phyloP scores from a whole-genome alignment of 2,329 filamentous ascomycete species.

The Beauveria sp. region DNA sequence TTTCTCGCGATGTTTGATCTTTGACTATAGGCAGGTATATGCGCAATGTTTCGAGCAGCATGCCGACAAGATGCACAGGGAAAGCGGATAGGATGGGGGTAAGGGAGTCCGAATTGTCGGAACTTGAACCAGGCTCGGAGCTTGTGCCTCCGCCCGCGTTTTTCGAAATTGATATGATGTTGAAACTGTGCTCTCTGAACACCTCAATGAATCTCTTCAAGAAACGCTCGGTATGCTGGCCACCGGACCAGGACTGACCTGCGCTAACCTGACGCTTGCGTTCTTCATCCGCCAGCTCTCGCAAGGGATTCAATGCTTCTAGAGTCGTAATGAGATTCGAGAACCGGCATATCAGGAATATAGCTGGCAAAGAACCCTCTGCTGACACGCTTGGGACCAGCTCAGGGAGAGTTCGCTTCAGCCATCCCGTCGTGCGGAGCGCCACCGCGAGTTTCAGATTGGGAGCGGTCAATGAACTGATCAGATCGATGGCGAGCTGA shows the following conservation, averaged over 20 bases:
- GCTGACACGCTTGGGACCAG: slow-evolving; percentile 33
- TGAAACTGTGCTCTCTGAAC: slow-evolving; percentile 95
- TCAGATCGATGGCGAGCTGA: slow-evolving; percentile 77
- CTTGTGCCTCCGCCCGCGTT: slow-evolving; percentile 54
- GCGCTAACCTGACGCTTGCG: slow-evolving; percentile 39
- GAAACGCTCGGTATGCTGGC: slow-evolving; percentile 89
- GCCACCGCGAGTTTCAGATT: slow-evolving; percentile 81
- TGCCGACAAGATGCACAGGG: slow-evolving; percentile 71
- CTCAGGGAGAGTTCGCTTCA: slow-evolving; percentile 79
- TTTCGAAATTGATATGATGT: slow-evolving; percentile 88
- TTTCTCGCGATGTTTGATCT: slow-evolving; percentile 75
- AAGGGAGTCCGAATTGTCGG: slow-evolving; percentile 43
- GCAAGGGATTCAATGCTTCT: slow-evolving; percentile 74
- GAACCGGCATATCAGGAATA: slow-evolving; percentile 83
- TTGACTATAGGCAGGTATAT: slow-evolving; percentile 73
- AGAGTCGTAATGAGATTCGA: slow-evolving; percentile 73
- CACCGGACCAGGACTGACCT: slow-evolving; percentile 50
- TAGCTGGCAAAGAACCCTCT: slow-evolving; percentile 66
- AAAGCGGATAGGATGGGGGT: slow-evolving; percentile 78
- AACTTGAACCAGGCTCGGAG: neutral
- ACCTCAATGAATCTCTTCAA: slow-evolving; percentile 95
- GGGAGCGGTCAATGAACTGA: slow-evolving; percentile 67
- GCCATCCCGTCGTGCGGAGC: slow-evolving; percentile 84
- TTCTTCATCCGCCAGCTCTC: slow-evolving; percentile 86
- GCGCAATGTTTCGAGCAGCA: slow-evolving; percentile 69